These are phyloP conservation scores for Oxyria digyna DNA, from an alignment of 148 eudicot species.

Conservation along the genomic window DNA sequence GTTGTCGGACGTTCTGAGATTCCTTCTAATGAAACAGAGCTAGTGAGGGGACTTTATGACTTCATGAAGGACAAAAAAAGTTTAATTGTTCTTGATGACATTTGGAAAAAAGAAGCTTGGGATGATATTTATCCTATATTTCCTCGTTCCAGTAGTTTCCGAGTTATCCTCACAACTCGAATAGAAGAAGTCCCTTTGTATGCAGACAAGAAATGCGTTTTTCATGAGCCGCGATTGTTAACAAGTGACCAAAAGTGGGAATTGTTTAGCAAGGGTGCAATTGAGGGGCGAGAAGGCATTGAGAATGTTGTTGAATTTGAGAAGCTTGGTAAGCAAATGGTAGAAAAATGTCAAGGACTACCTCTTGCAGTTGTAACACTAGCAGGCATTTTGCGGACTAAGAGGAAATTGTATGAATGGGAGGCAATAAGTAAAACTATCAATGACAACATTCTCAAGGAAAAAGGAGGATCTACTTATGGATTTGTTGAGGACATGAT, in stretches of 20 bases:
- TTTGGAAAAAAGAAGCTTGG: not conserved
- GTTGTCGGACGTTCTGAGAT: not conserved
- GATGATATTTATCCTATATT: not conserved
- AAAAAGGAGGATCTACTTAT: not conserved
- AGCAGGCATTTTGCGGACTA: not conserved
- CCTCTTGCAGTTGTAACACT: not conserved
- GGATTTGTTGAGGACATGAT: not conserved
- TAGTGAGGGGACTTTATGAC: too few species aligned
- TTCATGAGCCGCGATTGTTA: conserved; percentile 10
- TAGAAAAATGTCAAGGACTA: not conserved
- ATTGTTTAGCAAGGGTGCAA: too few species aligned
- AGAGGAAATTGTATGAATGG: not conserved
- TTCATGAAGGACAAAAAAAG: too few species aligned
- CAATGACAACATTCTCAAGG: not conserved
- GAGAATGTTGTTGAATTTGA: not conserved
- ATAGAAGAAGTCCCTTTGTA: not conserved
- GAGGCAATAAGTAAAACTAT: not conserved
- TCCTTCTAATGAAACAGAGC: too few species aligned
- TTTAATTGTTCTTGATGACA: not conserved
- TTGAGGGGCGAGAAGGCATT: too few species aligned
- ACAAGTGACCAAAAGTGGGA: too few species aligned
- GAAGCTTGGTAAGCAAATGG: not conserved
- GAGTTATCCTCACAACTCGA: not conserved
- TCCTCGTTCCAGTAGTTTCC: not conserved
- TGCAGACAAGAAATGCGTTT: not conserved